phyloP scores from a whole-genome alignment of 768 basidiomycete genomes.

The Trichaptum fuscoviolaceum region DNA sequence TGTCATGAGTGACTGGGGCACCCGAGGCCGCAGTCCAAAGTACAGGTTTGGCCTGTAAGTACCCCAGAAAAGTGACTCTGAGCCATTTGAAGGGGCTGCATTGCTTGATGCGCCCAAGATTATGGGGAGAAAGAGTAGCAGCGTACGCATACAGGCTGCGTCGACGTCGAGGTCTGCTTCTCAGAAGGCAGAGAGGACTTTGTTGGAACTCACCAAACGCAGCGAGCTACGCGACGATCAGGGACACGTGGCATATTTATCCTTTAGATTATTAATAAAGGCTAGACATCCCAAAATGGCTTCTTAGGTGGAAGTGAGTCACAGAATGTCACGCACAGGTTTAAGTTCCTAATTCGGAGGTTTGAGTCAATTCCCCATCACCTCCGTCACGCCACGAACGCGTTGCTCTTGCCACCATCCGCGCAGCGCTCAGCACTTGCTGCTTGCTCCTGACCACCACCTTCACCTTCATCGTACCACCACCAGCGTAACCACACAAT shows the following conservation, averaged over 20 bases:
- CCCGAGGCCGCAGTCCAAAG: slow-evolving; percentile 81
- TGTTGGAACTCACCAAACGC: not conserved
- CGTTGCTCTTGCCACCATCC: slow-evolving; percentile 5
- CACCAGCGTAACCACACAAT: slow-evolving; percentile 15
- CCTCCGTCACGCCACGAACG: slow-evolving; percentile 4
- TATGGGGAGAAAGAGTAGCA: slow-evolving; percentile 24
- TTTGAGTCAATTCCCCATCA: slow-evolving; percentile 1
- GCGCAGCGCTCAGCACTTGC: not conserved
- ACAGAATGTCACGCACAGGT: not conserved
- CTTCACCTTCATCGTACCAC: not conserved
- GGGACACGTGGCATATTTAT: slow-evolving; percentile 2
- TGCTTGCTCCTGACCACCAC: slow-evolving; percentile 2
- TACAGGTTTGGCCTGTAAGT: slow-evolving; percentile 91
- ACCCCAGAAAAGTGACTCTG: slow-evolving; percentile 67
- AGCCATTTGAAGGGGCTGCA: slow-evolving; percentile 35
- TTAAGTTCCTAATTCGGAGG: not conserved
- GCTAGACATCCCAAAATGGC: not conserved
- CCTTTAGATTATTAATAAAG: not conserved
- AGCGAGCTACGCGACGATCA: not conserved
- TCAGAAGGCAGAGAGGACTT: not conserved
- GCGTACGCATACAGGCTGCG: slow-evolving; percentile 2
- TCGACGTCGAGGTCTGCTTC: not conserved
- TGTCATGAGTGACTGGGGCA: slow-evolving; percentile 87
- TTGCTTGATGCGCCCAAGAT: slow-evolving; percentile 16
- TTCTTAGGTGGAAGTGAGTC: not conserved